Evolutionary conservation across 169 alveolate species (phyloP).

Genomic region (Plasmodium cynomolgi): DNA sequence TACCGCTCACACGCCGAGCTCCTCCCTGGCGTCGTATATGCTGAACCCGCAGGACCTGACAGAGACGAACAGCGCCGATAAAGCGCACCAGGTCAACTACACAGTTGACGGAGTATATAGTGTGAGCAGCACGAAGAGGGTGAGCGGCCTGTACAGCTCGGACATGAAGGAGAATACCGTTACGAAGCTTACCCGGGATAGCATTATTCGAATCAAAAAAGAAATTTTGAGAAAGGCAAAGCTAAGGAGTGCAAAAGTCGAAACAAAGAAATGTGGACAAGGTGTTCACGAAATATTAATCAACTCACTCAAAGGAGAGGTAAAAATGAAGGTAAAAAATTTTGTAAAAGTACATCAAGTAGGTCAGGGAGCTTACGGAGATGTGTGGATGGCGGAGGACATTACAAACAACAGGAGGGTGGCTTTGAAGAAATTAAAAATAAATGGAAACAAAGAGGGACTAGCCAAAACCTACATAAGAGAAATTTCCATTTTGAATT

Average conservation of each 20-base stretch:
- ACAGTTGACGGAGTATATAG: not conserved
- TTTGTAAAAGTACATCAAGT: constrained; percentile 90
- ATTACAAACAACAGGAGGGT: constrained; percentile 84
- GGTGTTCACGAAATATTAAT: constrained; percentile 14
- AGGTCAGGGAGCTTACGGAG: constrained; percentile 94
- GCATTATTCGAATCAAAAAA: not conserved
- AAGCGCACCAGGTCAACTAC: not conserved
- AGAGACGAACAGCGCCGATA: not conserved
- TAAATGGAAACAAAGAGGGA: constrained; percentile 90
- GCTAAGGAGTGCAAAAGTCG: not conserved
- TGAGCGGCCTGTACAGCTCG: not conserved
- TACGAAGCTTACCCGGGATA: not conserved
- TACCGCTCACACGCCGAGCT: not conserved
- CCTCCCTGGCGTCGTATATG: not conserved
- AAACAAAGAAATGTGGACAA: not conserved
- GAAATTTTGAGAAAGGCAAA: not conserved
- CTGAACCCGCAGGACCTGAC: not conserved
- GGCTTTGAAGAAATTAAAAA: constrained; percentile 88
- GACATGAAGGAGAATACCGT: not conserved
- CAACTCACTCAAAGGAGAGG: constrained; percentile 46
- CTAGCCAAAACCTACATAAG: constrained; percentile 91
- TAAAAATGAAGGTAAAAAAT: constrained; percentile 70
- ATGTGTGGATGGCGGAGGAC: constrained; percentile 93
- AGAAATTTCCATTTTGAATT: constrained; percentile 86
- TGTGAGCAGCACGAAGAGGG: not conserved